A percentile compares a stretch with the other conserved stretches of the same genome.
Conservation (phyloP, 2,329 filamentous ascomycete species). For the Monilinia vaccinii-corymbosi region DNA sequence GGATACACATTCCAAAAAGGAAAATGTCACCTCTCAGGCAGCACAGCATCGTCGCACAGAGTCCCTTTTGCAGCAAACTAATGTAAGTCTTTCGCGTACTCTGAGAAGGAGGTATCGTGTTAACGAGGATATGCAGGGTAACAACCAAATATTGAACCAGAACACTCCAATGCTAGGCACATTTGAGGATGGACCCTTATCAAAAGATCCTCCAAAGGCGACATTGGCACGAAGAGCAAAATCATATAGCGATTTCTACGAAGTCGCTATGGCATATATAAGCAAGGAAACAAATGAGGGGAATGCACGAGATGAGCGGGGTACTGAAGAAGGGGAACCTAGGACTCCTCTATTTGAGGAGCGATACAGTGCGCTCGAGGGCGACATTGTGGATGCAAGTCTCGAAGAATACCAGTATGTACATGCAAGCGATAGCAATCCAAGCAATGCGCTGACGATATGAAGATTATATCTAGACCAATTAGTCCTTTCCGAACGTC, state of each 20-base stretch:
- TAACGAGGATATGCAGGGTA: constrained; percentile 37
- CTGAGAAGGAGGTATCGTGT: background rate
- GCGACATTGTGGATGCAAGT: constrained; percentile 67
- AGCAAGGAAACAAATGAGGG: constrained; percentile 36
- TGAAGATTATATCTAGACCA: constrained; percentile 69
- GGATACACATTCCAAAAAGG: constrained; percentile 44
- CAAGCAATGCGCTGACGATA: background rate
- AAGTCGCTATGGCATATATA: constrained; percentile 48
- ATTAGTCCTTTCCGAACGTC: constrained; percentile 68
- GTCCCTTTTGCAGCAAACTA: constrained; percentile 59
- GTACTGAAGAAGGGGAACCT: constrained; percentile 32
- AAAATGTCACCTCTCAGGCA: constrained; percentile 32
- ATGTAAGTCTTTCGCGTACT: constrained; percentile 37
- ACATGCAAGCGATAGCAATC: background rate
- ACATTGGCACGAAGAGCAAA: constrained; percentile 57
- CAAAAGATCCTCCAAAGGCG: constrained; percentile 55
- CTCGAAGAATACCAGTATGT: constrained; percentile 78
- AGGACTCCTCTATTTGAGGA: constrained; percentile 45
- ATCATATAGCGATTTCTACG: constrained; percentile 72
- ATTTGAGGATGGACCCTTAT: constrained; percentile 46
- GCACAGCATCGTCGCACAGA: constrained; percentile 55
- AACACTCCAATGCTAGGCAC: constrained; percentile 49
- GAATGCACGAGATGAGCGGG: constrained; percentile 17
- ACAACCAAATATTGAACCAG: constrained; percentile 42
- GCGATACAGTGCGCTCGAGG: constrained; percentile 51